These are phyloP conservation scores for Physaria fendleri DNA, from an alignment of 345 rosid genomes.

Conservation along the genomic window DNA sequence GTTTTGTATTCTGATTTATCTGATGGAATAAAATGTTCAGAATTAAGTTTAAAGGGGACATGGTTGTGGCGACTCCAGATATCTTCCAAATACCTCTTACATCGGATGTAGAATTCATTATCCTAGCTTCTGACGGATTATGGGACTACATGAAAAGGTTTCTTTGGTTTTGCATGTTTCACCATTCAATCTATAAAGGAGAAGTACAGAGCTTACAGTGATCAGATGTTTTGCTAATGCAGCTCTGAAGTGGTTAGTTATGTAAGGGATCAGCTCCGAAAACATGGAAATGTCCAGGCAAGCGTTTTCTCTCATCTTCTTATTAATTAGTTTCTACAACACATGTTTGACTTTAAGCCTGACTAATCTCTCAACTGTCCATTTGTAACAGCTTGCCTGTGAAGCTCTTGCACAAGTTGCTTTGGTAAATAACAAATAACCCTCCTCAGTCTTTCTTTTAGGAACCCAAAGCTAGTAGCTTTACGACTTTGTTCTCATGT, in stretches of 20 bases:
- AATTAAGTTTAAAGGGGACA: constrained; percentile 59
- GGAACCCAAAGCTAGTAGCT: constrained; percentile 8
- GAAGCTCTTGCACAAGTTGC: constrained; percentile 79
- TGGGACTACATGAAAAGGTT: constrained; percentile 96
- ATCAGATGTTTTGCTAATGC: constrained; percentile 25
- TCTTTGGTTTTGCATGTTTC: neutral
- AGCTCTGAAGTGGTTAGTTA: constrained; percentile 69
- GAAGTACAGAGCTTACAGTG: neutral
- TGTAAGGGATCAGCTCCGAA: constrained; percentile 70
- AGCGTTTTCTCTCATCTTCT: neutral
- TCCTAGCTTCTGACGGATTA: constrained; percentile 88
- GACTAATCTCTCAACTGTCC: neutral
- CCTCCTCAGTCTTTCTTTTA: neutral
- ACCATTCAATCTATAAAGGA: neutral
- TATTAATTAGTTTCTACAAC: neutral
- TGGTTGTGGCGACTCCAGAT: constrained; percentile 77
- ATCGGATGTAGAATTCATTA: constrained; percentile 69
- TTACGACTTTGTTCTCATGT: neutral
- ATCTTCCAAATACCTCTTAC: constrained; percentile 56
- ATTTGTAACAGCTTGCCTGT: constrained; percentile 63
- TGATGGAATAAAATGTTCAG: constrained; percentile 29
- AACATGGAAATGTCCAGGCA: constrained; percentile 96
- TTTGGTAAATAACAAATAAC: constrained; percentile 41
- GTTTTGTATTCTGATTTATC: neutral
- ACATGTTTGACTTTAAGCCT: neutral